Base-by-base conservation (phyloP, 2,329 filamentous ascomycete genomes). In the Pseudocercospora macadamiae region DNA sequence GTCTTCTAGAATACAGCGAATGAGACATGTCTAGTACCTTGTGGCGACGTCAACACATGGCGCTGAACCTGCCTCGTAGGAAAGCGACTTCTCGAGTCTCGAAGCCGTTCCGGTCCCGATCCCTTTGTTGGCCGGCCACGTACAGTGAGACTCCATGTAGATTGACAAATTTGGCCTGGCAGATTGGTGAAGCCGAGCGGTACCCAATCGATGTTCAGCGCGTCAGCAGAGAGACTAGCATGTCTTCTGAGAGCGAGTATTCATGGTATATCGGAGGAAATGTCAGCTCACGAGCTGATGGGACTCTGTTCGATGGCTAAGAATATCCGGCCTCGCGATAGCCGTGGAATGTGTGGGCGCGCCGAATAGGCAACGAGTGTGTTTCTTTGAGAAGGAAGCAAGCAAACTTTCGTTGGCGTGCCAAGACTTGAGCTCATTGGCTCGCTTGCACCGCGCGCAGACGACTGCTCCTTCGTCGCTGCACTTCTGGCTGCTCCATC, bases 1-100 rank as follows among this genome's bases (percentile, higher is more conserved):
- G 59, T 55, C 53, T 68, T 70, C 64, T 66, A 64, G 68, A 68
- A 67, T 59, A 64, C 60, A 62, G 55, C 64, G 55, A 63, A 66
- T 68, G 65, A 68, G 65, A 68, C 67, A 66, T 51, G 57, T 60
- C 51, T 52, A 30, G 39, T 51, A 45, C 59, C 59, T 63, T 59
- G 54, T 63, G 56, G 59, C 59, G 45, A 58, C 26, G 26, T 55
- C 59, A 49, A 39, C 59, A 58, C 63, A 65, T 60, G 58, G 63
- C 57, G 61, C 55, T 55, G 55, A 48, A 57, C 57, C 55, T 34
- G 34, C 54, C 48, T 56, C 61, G 61, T 59, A 59, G 60, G 61
- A 63, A 48, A 54, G 53, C 21, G 44, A 48, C 45, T 39, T 25
- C 36, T 39, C 32, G 36, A 37, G 51, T 16, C 51, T 42, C 51